A percentile compares a stretch with the other conserved stretches of the same genome.
Evolutionary conservation across 345 rosid species (phyloP).

Genomic region (Barbarea vulgaris): DNA sequence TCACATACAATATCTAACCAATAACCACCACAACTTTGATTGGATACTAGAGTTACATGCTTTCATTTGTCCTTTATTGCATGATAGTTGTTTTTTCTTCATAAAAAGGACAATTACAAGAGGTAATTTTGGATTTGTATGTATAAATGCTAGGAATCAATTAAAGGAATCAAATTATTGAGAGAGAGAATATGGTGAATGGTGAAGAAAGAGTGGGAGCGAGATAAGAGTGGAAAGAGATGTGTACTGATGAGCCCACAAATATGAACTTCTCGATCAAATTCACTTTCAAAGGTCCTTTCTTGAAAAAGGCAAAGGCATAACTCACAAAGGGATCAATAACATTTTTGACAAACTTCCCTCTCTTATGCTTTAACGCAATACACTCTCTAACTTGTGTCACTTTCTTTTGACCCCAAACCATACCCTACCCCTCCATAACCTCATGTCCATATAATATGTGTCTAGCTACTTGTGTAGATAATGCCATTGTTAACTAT

Average conservation of each 20-base stretch:
- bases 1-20: neutral
- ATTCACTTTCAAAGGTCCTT: conserved; percentile 44
- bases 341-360: conserved; percentile 30
- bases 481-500: neutral
- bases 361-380: conserved; percentile 30
- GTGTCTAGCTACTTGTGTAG: neutral
- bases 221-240: conserved; percentile 36
- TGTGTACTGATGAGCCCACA: conserved; percentile 42
- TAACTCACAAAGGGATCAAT: conserved; percentile 38
- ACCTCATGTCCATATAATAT: conserved; percentile 11
- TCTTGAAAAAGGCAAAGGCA: conserved; percentile 47
- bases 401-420: conserved; percentile 44
- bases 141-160: conserved; percentile 26
- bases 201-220: conserved; percentile 31
- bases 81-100: neutral
- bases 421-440: conserved; percentile 30
- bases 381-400: conserved; percentile 29
- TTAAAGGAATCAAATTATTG: conserved; percentile 22
- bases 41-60: conserved; percentile 14
- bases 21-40: neutral
- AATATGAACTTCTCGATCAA: conserved; percentile 33
- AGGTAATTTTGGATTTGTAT: conserved; percentile 16
- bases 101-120: conserved; percentile 17
- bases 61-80: conserved; percentile 9
- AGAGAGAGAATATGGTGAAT: conserved; percentile 26